Percentiles rank a stretch among this genome's conserved stretches.
Evolutionary conservation across 257 asterid species (phyloP).

Genomic region (Fraxinus excelsior): DNA sequence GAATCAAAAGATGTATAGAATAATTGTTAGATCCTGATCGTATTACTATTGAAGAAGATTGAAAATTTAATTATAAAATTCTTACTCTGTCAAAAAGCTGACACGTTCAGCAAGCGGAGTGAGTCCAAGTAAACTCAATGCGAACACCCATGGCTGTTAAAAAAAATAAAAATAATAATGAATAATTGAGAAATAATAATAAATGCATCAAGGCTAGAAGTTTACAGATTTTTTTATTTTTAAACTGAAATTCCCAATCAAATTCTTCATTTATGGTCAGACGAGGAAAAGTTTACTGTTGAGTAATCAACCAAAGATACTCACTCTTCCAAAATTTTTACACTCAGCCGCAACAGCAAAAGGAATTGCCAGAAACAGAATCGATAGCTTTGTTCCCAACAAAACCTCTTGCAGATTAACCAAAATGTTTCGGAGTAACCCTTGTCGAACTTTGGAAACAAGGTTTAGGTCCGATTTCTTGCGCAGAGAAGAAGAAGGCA

Average conservation of each 20-base stretch:
- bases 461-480: constrained; percentile 72
- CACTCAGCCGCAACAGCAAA: constrained; percentile 60
- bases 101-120: constrained; percentile 89
- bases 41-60: no score
- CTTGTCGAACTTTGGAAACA: constrained; percentile 46
- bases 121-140: constrained; percentile 80
- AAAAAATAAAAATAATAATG: neutral
- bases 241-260: no score
- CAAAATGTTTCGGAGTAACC: constrained; percentile 36
- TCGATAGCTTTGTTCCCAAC: constrained; percentile 71
- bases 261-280: no score
- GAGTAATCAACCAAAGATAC: constrained; percentile 12
- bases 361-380: constrained; percentile 77
- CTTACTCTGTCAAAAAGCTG: constrained; percentile 92
- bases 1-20: neutral
- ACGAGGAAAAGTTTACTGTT: no score
- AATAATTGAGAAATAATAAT: no score
- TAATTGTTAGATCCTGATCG: neutral
- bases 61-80: neutral
- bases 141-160: constrained; percentile 83
- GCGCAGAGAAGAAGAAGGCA: constrained; percentile 74
- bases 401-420: constrained; percentile 73
- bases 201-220: no score
- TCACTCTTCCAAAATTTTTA: constrained; percentile 51
- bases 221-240: no score